phyloP scores from a whole-genome alignment of 306 rosid species.

The Cucumis melo region DNA sequence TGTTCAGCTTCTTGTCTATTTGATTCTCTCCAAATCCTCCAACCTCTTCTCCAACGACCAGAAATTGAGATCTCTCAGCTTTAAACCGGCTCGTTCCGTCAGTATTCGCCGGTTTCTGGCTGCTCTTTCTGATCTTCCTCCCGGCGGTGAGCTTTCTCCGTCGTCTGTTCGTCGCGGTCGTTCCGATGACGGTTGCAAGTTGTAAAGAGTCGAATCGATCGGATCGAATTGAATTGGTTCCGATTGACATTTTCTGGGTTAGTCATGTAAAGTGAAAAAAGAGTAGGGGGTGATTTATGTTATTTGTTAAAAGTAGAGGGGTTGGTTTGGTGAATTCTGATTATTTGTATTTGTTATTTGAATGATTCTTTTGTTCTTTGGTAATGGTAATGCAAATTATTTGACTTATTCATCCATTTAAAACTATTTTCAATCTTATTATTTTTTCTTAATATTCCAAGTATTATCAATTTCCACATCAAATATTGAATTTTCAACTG shows the following conservation, averaged over 20 bases:
- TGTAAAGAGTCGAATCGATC: not conserved
- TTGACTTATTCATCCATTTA: not conserved
- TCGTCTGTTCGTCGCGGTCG: constrained; percentile 12
- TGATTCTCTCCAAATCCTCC: constrained; percentile 73
- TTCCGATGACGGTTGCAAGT: not conserved
- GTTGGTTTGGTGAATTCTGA: not conserved
- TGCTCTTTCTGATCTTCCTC: constrained; percentile 50
- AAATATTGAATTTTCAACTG: too few species aligned
- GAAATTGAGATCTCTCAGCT: constrained; percentile 37
- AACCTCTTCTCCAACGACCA: constrained; percentile 43
- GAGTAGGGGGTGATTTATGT: not conserved
- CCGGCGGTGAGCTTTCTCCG: constrained; percentile 56
- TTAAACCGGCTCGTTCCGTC: constrained; percentile 47
- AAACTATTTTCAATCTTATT: not conserved
- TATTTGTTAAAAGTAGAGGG: not conserved
- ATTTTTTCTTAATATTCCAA: too few species aligned
- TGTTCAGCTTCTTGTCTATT: constrained; percentile 61
- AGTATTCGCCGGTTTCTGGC: constrained; percentile 61
- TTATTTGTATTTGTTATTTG: not conserved
- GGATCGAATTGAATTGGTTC: not conserved
- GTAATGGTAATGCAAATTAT: not conserved
- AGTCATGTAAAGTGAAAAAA: not conserved
- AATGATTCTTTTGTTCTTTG: not conserved
- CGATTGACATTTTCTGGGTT: not conserved
- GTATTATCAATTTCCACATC: too few species aligned